Percentiles rank a stretch among this genome's conserved stretches.
These are phyloP conservation scores for Klebsormidium nitens DNA, from an alignment of 139 green algal species.

Conservation along the genomic window DNA sequence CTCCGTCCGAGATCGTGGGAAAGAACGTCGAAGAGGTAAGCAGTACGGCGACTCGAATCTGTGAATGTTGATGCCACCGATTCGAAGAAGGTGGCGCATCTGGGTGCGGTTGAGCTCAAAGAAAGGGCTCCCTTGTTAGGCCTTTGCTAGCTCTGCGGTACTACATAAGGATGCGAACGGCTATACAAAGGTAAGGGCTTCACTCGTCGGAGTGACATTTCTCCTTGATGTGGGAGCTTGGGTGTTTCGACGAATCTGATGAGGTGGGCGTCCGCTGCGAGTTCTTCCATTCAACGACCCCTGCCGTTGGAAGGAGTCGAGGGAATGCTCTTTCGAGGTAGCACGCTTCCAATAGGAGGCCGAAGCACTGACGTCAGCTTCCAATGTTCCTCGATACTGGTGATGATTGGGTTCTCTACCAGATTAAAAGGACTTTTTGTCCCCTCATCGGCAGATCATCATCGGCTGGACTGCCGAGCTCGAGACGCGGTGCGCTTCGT, in stretches of 20 bases:
- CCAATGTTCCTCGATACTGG: neutral
- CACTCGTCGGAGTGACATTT: neutral
- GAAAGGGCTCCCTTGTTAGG: too few relatives aligned
- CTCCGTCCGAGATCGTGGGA: constrained; percentile 27
- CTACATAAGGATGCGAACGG: neutral
- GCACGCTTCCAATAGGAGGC: too few relatives aligned
- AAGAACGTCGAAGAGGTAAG: constrained; percentile 38
- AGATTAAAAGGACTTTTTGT: neutral
- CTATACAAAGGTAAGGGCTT: neutral
- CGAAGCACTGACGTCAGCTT: neutral
- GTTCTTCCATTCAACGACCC: neutral
- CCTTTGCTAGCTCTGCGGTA: too few relatives aligned
- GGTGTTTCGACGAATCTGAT: too few relatives aligned
- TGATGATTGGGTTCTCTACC: neutral
- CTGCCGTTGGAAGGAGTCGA: neutral
- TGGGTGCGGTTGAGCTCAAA: too few relatives aligned
- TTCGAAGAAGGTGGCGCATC: neutral
- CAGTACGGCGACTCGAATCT: neutral
- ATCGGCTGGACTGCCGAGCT: constrained; percentile 67
- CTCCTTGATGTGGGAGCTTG: neutral
- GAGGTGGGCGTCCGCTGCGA: neutral
- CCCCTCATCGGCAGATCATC: constrained; percentile 61
- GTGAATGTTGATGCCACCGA: neutral
- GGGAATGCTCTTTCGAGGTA: too few relatives aligned
- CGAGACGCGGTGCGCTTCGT: constrained; percentile 65